Evolutionary conservation across 441 rosid genomes (phyloP).

Genomic region (Omphalea diandra): DNA sequence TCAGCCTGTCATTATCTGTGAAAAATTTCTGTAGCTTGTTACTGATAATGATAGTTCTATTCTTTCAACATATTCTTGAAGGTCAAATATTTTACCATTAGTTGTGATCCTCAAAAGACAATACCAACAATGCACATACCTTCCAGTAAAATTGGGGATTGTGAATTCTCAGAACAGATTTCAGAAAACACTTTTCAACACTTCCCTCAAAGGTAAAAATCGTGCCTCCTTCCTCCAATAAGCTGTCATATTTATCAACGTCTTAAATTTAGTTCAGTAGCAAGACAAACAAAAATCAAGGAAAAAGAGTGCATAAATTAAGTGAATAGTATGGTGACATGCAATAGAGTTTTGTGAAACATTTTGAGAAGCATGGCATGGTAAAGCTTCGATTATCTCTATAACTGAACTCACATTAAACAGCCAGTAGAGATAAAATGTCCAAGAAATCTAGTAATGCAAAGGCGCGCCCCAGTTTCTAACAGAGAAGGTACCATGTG

Average conservation of each 20-base stretch:
- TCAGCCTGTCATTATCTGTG: conserved; percentile 83
- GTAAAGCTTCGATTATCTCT: conserved; percentile 7
- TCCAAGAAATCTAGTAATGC: conserved; percentile 64
- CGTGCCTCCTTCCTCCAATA: conserved; percentile 82
- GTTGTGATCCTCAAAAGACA: neutral
- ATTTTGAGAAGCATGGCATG: too few species aligned
- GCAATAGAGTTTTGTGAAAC: too few species aligned
- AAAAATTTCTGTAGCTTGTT: conserved; percentile 13
- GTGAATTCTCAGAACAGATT: conserved; percentile 56
- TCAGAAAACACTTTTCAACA: conserved; percentile 30
- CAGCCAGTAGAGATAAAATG: conserved; percentile 56
- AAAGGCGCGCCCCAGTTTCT: conserved; percentile 65
- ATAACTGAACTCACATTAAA: conserved; percentile 56
- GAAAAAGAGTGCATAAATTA: neutral
- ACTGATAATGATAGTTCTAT: too few species aligned
- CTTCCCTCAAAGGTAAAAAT: conserved; percentile 57
- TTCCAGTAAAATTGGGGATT: conserved; percentile 91
- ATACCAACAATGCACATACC: conserved; percentile 38
- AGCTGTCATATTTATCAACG: conserved; percentile 34
- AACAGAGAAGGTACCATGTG: conserved; percentile 62
- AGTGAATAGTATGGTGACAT: neutral
- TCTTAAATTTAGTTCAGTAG: neutral
- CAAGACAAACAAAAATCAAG: neutral
- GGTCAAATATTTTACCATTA: neutral
- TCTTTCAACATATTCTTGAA: neutral